Base-by-base conservation (phyloP, 2,329 filamentous ascomycete species). In the Colletotrichum kahawae region DNA sequence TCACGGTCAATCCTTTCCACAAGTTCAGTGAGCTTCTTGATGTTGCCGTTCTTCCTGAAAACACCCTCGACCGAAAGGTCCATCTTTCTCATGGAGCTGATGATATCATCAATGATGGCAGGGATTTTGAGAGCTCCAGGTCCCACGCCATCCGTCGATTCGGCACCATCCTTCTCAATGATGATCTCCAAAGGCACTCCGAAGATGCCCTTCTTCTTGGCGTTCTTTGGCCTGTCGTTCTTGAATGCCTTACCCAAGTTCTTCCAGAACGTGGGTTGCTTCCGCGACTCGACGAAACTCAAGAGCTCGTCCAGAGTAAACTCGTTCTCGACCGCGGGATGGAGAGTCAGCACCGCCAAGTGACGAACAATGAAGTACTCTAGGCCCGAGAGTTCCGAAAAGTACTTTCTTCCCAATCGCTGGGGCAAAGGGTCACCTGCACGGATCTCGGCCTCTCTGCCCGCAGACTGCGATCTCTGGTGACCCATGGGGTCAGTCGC, bases 1-100 rank as follows among this genome's bases (percentile, higher is more conserved):
- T 95, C 93, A 59, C 92, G 92, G 83, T 99, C 97, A 77, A 99
- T 95, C 79, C 93, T 89, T 71, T 97, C 95, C 51, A 95, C 93
- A 8, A 97, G 88, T 76, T 98, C 96, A 79, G 94, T 95, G 59
- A 98, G 89, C 79, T 96, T 95, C 84, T 97, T 96, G 86, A 99
- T 98, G 84, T 98, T 99, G 79, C 97, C 97, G 81, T 98, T 99
- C 90, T 99, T 99, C 79, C 97, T 93, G 91, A 99, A 99, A 27
- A 99, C 96, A 80, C 97, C 97, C 84, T 99, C 97, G 2, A 99
- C 95, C 2, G 96, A 98, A 87, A 99, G 95, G 83, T 99, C 97
- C 95, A 99, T 98, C 84, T 96, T 97, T 79, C 96, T 93, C 95
- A 99, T 98, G 14, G 96, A 95, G 5, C 95, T 94, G 48, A 99